phyloP scores from a whole-genome alignment of 805 yeast genomes.

The Cyberlindnera euphorbiiphila region DNA sequence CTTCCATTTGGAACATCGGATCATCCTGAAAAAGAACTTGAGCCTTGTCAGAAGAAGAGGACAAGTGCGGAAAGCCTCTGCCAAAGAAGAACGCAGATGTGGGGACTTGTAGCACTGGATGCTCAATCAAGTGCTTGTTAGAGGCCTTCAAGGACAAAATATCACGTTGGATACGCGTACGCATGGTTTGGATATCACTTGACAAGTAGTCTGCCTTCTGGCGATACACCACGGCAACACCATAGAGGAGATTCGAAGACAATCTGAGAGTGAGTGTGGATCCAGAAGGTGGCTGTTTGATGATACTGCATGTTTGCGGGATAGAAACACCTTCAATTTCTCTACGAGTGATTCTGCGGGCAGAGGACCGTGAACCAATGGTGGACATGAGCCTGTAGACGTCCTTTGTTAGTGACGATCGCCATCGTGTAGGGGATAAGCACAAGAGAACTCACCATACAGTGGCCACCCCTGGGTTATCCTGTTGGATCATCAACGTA shows the following conservation, averaged over 20 bases:
- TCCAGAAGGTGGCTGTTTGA: constrained; percentile 23
- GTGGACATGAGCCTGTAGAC: constrained; percentile 38
- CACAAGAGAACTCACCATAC: constrained; percentile 2
- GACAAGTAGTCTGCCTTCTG: constrained; percentile 46
- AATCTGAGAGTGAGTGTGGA: constrained; percentile 29
- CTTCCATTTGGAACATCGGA: constrained; percentile 34
- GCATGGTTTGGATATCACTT: constrained; percentile 22
- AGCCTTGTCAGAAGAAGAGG: constrained; percentile 1
- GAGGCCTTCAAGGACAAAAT: constrained; percentile 8
- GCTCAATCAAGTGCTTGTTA: constrained; percentile 10
- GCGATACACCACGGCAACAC: constrained; percentile 43
- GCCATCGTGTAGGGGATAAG: background rate
- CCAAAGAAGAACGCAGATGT: constrained; percentile 1
- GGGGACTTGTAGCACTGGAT: constrained; percentile 9
- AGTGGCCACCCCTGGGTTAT: constrained; percentile 29
- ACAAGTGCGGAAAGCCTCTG: background rate
- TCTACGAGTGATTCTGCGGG: constrained; percentile 30
- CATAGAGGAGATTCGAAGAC: constrained; percentile 41
- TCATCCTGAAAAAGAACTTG: constrained; percentile 33
- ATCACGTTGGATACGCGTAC: constrained; percentile 26
- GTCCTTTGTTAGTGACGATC: constrained; percentile 1
- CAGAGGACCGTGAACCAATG: constrained; percentile 33
- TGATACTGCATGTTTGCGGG: constrained; percentile 38
- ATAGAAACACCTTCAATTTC: constrained; percentile 38
- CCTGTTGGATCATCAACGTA: constrained; percentile 19